Evolutionary conservation across 805 yeast species (phyloP), one percentile per base, ranked within the genome.

Genomic region (Teunomyces barrocoloradensis): DNA sequence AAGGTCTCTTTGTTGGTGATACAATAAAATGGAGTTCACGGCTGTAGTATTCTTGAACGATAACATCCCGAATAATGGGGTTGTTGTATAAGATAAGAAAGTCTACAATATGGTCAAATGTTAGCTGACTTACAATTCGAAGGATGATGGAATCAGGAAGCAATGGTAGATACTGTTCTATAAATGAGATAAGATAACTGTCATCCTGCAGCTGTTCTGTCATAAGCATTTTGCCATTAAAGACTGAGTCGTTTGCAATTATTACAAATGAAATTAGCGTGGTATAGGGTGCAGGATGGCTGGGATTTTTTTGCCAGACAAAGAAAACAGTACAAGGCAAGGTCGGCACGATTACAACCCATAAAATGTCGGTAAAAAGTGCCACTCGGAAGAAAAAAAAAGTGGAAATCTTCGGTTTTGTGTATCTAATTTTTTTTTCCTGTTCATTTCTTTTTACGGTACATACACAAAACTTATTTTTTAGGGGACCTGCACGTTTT

Each of bases 11-110:
- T 1, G 65, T 56, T 2, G 74, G 74, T 7, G 66, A 54, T 9
- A 70, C 51, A 2, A 66, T 53, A 23, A 69, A 62, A 45, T 69
- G 74, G 6, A 70, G 21, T 34, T 70, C 74, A 38, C 59, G 57
- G 43, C 53, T 30, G 53, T 57, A 71, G 52, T 56, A 66, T 13
- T 56, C 55, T 4, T 60, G 56, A 12, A 64, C 53, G 27, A 70
- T 53, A 20, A 61, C 42, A 3, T 45, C 42, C 37, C 71, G 56
- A 4, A 68, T 47, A 15, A 17, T 30, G 13, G 25, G 35, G 36
- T 46, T 49, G 1, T 47, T 35, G 43, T 55, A 47, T 36, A 49
- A 48, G 23, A 66, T 49, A 20, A 66, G 52, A 42, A 64, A 56
- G 20, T 66, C 68, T 13, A 51, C 46, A 9, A 64, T 42, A 47